These are phyloP conservation scores for Entophlyctis luteolus DNA, from an alignment of 192 early-diverging fungal species.

Conservation along the genomic window DNA sequence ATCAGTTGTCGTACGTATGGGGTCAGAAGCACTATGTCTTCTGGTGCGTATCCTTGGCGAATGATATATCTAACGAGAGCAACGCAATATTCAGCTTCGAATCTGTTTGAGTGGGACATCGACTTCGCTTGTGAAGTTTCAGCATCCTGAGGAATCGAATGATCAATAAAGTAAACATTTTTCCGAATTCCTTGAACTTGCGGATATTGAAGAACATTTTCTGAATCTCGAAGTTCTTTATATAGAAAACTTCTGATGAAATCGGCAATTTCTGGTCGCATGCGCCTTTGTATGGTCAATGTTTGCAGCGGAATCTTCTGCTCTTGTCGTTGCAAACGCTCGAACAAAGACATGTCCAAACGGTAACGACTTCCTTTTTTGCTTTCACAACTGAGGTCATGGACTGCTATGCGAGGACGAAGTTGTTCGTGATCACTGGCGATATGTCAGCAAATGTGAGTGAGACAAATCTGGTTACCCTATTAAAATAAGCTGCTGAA, in stretches of 20 bases:
- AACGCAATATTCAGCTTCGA: constrained; percentile 32
- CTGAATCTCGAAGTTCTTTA: constrained; percentile 26
- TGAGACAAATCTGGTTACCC: constrained; percentile 12
- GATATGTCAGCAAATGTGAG: background rate
- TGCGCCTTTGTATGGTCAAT: constrained; percentile 31
- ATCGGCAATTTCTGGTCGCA: constrained; percentile 35
- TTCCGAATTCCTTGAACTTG: constrained; percentile 28
- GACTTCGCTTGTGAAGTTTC: background rate
- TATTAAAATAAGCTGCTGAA: constrained; percentile 35
- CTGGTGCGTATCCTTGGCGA: constrained; percentile 28
- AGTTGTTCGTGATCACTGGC: constrained; percentile 33
- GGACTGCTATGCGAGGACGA: constrained; percentile 8
- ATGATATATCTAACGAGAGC: constrained; percentile 32
- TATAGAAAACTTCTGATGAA: constrained; percentile 29
- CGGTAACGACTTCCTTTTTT: constrained; percentile 14
- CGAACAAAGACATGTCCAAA: constrained; percentile 40
- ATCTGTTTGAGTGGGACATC: constrained; percentile 23
- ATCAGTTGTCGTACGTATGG: constrained; percentile 42
- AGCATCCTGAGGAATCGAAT: constrained; percentile 25
- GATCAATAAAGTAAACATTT: constrained; percentile 32
- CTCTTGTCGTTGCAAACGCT: constrained; percentile 23
- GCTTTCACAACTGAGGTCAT: constrained; percentile 5
- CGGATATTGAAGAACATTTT: constrained; percentile 9
- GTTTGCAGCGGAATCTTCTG: constrained; percentile 15
- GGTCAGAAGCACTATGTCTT: constrained; percentile 35